Evolutionary conservation across 768 basidiomycete species (phyloP).

Genomic region (Kwoniella dejecticola): DNA sequence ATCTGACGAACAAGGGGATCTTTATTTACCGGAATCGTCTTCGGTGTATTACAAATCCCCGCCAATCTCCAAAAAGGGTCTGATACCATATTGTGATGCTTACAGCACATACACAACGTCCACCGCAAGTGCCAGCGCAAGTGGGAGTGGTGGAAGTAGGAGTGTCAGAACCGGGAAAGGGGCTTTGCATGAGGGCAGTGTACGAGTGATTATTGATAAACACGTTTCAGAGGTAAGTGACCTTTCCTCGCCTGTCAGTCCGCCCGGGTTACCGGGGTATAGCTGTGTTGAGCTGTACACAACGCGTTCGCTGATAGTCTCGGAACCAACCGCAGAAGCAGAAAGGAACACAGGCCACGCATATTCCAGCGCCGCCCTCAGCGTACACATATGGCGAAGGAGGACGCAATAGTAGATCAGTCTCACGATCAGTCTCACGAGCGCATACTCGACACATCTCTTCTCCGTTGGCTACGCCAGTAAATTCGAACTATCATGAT

Average conservation of each 20-base stretch:
- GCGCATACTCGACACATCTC: background rate
- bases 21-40: background rate
- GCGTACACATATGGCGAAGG: constrained; percentile 6
- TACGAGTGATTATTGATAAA: background rate
- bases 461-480: constrained; percentile 6
- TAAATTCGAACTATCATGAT: constrained; percentile 2
- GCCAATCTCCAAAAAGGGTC: background rate
- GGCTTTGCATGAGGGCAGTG: background rate
- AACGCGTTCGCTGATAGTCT: no score
- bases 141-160: background rate
- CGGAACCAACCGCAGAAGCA: no score
- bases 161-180: background rate
- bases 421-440: no score
- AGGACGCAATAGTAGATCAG: no score
- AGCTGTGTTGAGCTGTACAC: no score
- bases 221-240: constrained; percentile 1
- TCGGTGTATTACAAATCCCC: constrained; percentile 9
- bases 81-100: background rate
- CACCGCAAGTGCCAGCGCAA: background rate
- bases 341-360: background rate
- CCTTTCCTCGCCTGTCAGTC: background rate
- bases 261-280: no score
- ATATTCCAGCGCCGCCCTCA: background rate
- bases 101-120: background rate
- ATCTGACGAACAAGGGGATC: background rate